Conservation (phyloP, 257 asterid species). For the Craterostigma plantagineum region DNA sequence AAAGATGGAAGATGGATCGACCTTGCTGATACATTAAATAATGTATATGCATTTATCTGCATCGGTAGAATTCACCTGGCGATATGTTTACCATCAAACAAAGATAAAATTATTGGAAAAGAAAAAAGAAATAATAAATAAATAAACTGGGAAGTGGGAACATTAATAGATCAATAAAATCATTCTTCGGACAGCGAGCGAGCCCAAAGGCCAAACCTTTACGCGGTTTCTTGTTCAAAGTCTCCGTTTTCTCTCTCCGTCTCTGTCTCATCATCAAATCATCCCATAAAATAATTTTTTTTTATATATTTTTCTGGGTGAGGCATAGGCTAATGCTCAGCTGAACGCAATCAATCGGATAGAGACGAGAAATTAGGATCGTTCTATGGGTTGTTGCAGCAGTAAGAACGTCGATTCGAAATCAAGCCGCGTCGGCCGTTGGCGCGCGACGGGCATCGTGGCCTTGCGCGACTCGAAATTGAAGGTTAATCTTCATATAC, state of each 20-base stretch:
- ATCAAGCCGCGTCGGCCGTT: constrained; percentile 53
- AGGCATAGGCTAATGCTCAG: constrained; percentile 1
- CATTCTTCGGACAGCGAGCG: neutral
- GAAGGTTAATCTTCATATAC: constrained; percentile 29
- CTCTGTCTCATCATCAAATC: constrained; percentile 1
- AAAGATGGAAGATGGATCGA: no score
- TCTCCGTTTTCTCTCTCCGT: constrained; percentile 5
- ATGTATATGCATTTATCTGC: no score
- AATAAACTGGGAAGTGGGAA: no score
- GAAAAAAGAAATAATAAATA: no score
- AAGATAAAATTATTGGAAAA: no score
- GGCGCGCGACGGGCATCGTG: constrained; percentile 98
- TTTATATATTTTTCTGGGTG: no score
- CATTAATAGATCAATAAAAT: no score
- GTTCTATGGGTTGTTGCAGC: constrained; percentile 61
- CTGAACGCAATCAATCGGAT: constrained; percentile 12
- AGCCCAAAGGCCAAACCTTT: neutral
- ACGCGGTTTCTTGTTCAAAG: constrained; percentile 40
- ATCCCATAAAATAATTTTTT: neutral
- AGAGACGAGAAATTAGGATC: constrained; percentile 8
- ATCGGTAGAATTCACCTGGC: no score
- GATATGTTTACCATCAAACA: no score
- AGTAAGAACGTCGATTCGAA: constrained; percentile 57
- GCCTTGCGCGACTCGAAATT: constrained; percentile 85
- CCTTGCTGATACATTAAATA: no score